These are phyloP conservation scores for Stephanodiscus minutulus DNA, from an alignment of 108 stramenopile species.

Conservation along the genomic window DNA sequence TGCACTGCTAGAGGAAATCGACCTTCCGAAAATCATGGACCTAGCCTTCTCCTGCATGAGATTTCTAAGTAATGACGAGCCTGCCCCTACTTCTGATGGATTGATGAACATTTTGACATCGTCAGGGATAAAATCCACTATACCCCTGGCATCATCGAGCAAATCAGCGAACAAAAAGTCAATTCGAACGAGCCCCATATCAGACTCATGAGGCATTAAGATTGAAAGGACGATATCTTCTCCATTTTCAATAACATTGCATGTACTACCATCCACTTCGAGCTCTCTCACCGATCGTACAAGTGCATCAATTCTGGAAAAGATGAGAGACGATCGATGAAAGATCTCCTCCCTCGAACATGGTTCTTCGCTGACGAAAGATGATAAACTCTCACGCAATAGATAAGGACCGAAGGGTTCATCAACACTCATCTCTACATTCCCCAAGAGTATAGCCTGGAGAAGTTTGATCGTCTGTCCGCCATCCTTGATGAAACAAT, in stretches of 20 bases:
- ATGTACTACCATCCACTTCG: conserved; percentile 25
- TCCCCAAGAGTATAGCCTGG: conserved; percentile 38
- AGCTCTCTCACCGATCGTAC: conserved; percentile 26
- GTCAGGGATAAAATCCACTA: not conserved
- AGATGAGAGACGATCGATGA: conserved; percentile 13
- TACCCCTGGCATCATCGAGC: not conserved
- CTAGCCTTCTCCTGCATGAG: conserved; percentile 5
- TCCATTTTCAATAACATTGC: conserved; percentile 13
- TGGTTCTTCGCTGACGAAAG: conserved; percentile 8
- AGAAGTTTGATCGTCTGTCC: conserved; percentile 32
- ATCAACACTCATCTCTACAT: not conserved
- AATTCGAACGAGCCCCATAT: conserved; percentile 1
- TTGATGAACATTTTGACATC: not conserved
- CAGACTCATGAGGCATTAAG: conserved; percentile 11
- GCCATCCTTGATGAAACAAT: conserved; percentile 46
- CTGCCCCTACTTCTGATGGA: not conserved
- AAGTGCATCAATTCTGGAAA: conserved; percentile 38
- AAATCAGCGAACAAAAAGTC: not conserved
- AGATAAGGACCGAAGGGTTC: conserved; percentile 15
- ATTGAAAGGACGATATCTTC: conserved; percentile 17
- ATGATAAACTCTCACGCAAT: conserved; percentile 30
- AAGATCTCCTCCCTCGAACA: conserved; percentile 5
- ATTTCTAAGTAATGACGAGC: not conserved
- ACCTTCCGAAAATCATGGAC: not conserved
- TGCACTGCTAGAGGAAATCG: not conserved